A percentile compares a stretch with the other conserved stretches of the same genome.
These are phyloP conservation scores for Chromera velia DNA, from an alignment of 73 alveolate species.

Conservation along the genomic window DNA sequence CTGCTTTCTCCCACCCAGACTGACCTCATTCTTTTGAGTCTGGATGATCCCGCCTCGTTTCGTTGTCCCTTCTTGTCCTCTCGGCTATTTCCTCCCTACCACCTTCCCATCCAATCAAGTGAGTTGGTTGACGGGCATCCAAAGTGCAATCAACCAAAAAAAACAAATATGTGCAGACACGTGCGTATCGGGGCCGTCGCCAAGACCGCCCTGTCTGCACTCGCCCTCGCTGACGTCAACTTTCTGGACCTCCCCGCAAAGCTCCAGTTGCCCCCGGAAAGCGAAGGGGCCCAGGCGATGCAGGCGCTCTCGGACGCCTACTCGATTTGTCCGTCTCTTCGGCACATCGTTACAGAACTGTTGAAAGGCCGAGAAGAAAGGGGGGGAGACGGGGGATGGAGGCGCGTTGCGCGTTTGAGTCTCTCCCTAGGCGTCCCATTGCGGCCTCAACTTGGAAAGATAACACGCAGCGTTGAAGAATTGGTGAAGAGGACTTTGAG, in stretches of 20 bases:
- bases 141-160: too few species aligned
- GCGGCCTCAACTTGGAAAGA: neutral
- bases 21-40: too few species aligned
- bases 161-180: too few species aligned
- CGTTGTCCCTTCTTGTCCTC: too few species aligned
- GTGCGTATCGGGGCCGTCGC: neutral
- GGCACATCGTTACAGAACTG: neutral
- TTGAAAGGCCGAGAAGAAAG: neutral
- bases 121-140: too few species aligned
- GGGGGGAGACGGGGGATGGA: neutral
- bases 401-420: neutral
- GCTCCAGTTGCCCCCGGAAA: too few species aligned
- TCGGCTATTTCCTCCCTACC: too few species aligned
- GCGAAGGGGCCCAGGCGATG: neutral
- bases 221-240: neutral
- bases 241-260: too few species aligned
- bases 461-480: neutral
- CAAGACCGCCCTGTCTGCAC: neutral
- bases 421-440: neutral
- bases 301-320: neutral
- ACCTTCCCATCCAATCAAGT: too few species aligned
- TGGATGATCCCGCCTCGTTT: too few species aligned
- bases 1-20: too few species aligned
- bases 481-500: neutral
- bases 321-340: neutral